These are phyloP conservation scores for Hypoxylon sp. DNA, from an alignment of 2,329 filamentous ascomycete species.

Conservation along the genomic window DNA sequence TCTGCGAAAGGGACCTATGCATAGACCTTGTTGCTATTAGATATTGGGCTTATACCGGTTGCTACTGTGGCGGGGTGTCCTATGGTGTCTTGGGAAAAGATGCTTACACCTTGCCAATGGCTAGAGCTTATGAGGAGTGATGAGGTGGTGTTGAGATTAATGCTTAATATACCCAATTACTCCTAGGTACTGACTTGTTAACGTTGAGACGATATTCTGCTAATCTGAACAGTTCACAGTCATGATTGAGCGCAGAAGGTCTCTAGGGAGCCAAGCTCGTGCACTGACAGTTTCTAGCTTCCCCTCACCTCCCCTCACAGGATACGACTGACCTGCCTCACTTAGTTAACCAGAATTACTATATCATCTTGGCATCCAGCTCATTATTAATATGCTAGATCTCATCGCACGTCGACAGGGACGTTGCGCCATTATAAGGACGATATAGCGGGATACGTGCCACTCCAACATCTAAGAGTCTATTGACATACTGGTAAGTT, in stretches of 20 bases:
- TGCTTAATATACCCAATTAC: too few relatives aligned
- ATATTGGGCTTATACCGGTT: neutral
- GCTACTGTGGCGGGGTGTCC: neutral
- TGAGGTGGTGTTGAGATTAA: neutral
- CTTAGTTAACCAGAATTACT: slow-evolving; percentile 30
- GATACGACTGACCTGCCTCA: slow-evolving; percentile 26
- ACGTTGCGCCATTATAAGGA: slow-evolving; percentile 20
- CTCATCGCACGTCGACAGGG: neutral
- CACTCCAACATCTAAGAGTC: neutral
- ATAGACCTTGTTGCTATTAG: neutral
- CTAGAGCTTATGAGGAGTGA: neutral
- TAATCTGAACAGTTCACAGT: too few relatives aligned
- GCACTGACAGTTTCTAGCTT: neutral
- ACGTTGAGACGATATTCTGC: neutral
- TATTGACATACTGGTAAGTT: neutral
- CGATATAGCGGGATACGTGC: slow-evolving; percentile 12
- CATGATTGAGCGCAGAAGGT: too few relatives aligned
- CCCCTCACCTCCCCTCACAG: slow-evolving; percentile 20
- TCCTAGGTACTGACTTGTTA: neutral
- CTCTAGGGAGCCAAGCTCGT: neutral
- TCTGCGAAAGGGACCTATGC: neutral
- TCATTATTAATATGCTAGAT: neutral
- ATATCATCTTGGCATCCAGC: slow-evolving; percentile 21
- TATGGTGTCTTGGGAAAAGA: neutral
- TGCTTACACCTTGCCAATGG: neutral